Evolutionary conservation across 306 rosid species (phyloP), one percentile per base, ranked within the genome.

Genomic region (Cicer chorassanicum): DNA sequence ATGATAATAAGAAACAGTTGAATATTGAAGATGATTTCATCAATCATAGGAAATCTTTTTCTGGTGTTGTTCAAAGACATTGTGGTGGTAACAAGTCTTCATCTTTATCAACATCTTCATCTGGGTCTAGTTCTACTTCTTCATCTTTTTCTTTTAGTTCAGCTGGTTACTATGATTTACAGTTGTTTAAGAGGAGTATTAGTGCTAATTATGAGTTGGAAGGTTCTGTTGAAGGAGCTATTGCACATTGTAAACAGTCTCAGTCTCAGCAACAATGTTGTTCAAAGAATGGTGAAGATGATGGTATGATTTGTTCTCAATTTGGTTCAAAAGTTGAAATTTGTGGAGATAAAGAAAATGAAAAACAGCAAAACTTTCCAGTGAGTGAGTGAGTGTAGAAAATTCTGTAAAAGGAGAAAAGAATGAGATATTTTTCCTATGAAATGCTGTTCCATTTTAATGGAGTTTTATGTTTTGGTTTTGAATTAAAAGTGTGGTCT

Each of bases 171-270:
- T 75, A 72, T 67, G 93, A 94, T 74, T 72, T 82, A 43, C 95
- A 87, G 38, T 45, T 74, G 61, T 83, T 92, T 53, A 92, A 86
- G 87, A 87, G 97, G 69, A 89, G 93, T 45, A 82, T 79, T 75
- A 91, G 93, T 73, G 90, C 91, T 14, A 86, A 80, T 77, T 89
- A 81, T 50, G 99, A 94, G 63, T 62, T 78, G 16, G 98, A 94
- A 75, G 45, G 78, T 81, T 91, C 97, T 62, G 73, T 94, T 74
- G 92, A 94, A 72, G 99, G 93, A 70, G 99, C 99, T 45, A 94
- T 94, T 71, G 99, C 99, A 45, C 92, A 94, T 74, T 94, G 99
- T 70, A 94, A 92, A 75, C 85, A 80, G 85, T 91, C 96, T 50
- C 55, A 54, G 60, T 16, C 42, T 53, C 96, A 88, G 64, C 85